These are phyloP conservation scores for Calonectria naviculata DNA, from an alignment of 2,329 filamentous ascomycete species.

Conservation along the genomic window DNA sequence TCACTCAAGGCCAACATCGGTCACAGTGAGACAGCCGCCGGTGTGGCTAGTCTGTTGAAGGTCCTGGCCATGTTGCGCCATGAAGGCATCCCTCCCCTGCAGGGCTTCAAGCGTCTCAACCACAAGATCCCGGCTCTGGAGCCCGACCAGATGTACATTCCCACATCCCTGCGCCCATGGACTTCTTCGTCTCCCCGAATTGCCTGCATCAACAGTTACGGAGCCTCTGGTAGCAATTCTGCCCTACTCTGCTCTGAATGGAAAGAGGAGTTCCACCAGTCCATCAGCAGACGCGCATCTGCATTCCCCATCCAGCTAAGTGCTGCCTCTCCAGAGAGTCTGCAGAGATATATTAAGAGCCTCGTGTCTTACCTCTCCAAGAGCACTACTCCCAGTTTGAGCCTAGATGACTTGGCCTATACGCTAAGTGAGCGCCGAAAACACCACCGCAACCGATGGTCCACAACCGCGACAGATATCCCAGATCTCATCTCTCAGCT, in stretches of 20 bases:
- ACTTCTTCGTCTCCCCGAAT: constrained; percentile 16
- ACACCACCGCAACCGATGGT: constrained; percentile 26
- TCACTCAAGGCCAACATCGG: constrained; percentile 48
- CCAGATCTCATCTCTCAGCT: constrained; percentile 6
- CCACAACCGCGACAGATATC: constrained; percentile 12
- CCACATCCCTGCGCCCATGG: constrained; percentile 29
- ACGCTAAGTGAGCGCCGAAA: constrained; percentile 30
- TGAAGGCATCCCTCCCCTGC: constrained; percentile 35
- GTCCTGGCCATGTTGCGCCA: constrained; percentile 45
- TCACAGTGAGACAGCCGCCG: constrained; percentile 40
- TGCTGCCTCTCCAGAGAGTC: constrained; percentile 18
- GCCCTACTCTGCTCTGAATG: constrained; percentile 37
- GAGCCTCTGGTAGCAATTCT: constrained; percentile 49
- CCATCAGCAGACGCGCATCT: neutral
- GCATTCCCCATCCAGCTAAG: constrained; percentile 24
- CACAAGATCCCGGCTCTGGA: constrained; percentile 38
- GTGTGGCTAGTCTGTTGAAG: constrained; percentile 46
- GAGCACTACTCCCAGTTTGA: neutral
- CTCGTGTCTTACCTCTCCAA: constrained; percentile 17
- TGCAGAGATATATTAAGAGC: constrained; percentile 13
- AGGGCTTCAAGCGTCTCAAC: constrained; percentile 40
- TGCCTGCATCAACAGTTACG: constrained; percentile 50
- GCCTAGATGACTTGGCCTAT: constrained; percentile 21
- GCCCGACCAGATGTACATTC: constrained; percentile 25
- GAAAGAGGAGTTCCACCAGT: neutral